Evolutionary conservation across 1,284 basidiomycete genomes (phyloP), one percentile per base, ranked within the genome.

Genomic region (Trichosporon sp.): DNA sequence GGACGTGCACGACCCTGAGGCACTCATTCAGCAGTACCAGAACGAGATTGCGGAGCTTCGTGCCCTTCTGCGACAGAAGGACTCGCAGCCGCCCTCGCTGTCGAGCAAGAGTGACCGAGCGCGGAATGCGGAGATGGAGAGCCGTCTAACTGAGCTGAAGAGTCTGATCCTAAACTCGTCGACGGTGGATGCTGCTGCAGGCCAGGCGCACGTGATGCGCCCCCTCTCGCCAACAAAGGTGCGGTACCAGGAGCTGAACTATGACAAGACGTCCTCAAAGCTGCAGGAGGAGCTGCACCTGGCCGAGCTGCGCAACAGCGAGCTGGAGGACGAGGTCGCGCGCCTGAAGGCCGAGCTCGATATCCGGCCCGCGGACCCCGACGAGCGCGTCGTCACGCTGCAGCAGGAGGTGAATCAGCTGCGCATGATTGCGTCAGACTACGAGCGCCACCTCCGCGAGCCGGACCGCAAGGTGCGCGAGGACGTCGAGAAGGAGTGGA

Each of bases 1-100:
- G 78, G 94, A 97, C 80, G 85, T 97, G 21, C 87, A 94, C 7
- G 92, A 95, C 73, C 93, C 92, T 0, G 92, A 94, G 70, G 93
- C 93, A 0, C 84, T 97, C 29, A 90, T 97, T 65, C 78, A 80
- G 81, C 86, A 92, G 64, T 97, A 97, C 78, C 86, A 90, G 70
- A 89, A 89, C 74, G 92, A 95, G 80, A 95, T 95, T 66, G 90
- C 91, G 33, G 90, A 92, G 54, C 86, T 95, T 63, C 72, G 71
- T 58, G 77, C 78, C 2, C 71, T 77, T 62, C 64, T 81, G 63
- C 68, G 74, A 11, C 74, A 79, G 61, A 79, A 78, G 69, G 76
- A 80, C 46, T 68, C 40, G 16, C 44, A 61, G 29, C 59, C 90
- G 68, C 88, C 90, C 78, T 86, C 86, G 16, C 86, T 87, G 66